A percentile compares a stretch with the other conserved stretches of the same genome.
These are phyloP conservation scores for Nymphaea colorata DNA, from an alignment of 164 flowering plant species.

Conservation along the genomic window DNA sequence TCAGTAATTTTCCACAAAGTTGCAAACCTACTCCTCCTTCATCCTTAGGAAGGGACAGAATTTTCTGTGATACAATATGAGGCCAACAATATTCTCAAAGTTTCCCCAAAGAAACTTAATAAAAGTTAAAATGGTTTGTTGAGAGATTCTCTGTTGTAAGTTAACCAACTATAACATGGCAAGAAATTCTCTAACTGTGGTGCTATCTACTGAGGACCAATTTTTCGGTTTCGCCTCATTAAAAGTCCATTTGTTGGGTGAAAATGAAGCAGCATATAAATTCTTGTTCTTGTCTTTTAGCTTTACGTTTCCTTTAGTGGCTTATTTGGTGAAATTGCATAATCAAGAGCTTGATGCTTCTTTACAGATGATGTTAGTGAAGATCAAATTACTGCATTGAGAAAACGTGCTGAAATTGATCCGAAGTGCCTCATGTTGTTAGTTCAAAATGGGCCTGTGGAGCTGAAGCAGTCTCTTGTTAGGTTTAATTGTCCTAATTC, in stretches of 20 bases:
- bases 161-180: too few relatives aligned
- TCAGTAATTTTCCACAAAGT: too few relatives aligned
- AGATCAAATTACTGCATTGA: conserved; percentile 72
- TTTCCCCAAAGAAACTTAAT: too few relatives aligned
- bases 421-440: conserved; percentile 39
- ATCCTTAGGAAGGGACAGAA: too few relatives aligned
- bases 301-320: not conserved
- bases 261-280: not conserved
- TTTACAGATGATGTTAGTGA: conserved; percentile 62
- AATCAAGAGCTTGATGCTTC: not conserved
- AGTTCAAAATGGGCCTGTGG: conserved; percentile 30
- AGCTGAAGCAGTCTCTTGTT: conserved; percentile 48
- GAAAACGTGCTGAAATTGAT: conserved; percentile 92
- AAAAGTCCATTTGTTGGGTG: not conserved
- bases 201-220: not conserved
- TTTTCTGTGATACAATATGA: too few relatives aligned
- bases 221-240: not conserved
- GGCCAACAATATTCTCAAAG: too few relatives aligned
- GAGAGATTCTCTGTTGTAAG: too few relatives aligned
- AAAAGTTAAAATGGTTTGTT: too few relatives aligned
- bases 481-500: conserved; percentile 27
- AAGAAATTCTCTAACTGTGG: not conserved
- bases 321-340: not conserved
- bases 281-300: not conserved
- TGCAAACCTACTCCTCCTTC: too few relatives aligned